Conservation (phyloP, 345 rosid genomes). For the Pugionium dolabratum region DNA sequence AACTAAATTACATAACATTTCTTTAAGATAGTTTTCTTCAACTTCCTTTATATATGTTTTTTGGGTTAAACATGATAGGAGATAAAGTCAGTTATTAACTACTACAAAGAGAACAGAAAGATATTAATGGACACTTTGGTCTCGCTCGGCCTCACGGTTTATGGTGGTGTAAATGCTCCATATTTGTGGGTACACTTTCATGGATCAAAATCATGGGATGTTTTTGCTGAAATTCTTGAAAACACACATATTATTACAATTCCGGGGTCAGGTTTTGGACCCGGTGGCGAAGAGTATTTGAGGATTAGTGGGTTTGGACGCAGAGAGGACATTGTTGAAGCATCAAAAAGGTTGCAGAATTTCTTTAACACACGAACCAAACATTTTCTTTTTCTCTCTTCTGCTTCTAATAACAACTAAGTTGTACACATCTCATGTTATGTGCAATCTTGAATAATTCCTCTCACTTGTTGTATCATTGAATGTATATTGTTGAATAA, state of each 20-base stretch:
- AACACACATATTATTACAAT: slow-evolving; percentile 64
- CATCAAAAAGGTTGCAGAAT: slow-evolving; percentile 62
- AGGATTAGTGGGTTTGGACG: slow-evolving; percentile 76
- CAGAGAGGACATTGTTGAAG: slow-evolving; percentile 55
- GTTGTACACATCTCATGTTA: not conserved
- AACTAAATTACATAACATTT: not conserved
- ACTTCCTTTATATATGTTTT: not conserved
- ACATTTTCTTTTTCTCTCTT: too few relatives aligned
- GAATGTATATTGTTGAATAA: slow-evolving; percentile 31
- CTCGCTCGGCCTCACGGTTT: slow-evolving; percentile 53
- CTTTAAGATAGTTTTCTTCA: too few relatives aligned
- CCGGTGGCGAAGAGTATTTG: slow-evolving; percentile 69
- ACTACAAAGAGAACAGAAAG: slow-evolving; percentile 66
- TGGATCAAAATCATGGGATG: slow-evolving; percentile 67
- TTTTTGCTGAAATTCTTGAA: slow-evolving; percentile 68
- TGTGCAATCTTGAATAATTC: slow-evolving; percentile 10
- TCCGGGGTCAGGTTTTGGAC: slow-evolving; percentile 85
- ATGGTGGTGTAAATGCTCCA: slow-evolving; percentile 77
- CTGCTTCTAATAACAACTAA: too few relatives aligned
- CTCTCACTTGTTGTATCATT: slow-evolving; percentile 9
- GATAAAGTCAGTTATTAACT: slow-evolving; percentile 41
- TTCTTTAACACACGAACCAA: too few relatives aligned
- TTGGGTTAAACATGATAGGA: slow-evolving; percentile 29
- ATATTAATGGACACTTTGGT: slow-evolving; percentile 54
- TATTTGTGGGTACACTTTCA: slow-evolving; percentile 78